These are phyloP conservation scores for Lactarius deliciosus DNA, from an alignment of 768 basidiomycete species.

Conservation along the genomic window DNA sequence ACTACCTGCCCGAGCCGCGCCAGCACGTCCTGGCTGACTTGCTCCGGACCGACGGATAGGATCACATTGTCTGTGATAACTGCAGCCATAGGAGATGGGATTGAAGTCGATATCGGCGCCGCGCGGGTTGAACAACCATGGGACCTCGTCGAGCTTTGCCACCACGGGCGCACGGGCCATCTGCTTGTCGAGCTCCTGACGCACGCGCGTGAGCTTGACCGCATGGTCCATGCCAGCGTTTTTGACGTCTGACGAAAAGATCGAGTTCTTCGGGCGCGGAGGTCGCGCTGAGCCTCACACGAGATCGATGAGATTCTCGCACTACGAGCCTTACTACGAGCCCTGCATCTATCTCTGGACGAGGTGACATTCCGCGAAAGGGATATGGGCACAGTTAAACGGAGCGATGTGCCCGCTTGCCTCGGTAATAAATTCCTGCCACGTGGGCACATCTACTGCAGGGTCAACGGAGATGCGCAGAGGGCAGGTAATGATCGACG, in stretches of 20 bases:
- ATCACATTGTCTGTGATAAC: conserved; percentile 55
- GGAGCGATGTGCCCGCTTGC: conserved; percentile 37
- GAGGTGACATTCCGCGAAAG: conserved; percentile 56
- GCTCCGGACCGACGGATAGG: conserved; percentile 65
- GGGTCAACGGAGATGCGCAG: conserved; percentile 23
- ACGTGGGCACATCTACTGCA: conserved; percentile 73
- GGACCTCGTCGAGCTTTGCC: conserved; percentile 86
- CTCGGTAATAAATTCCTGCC: conserved; percentile 84
- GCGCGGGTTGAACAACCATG: conserved; percentile 91
- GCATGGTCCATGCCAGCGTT: conserved; percentile 67
- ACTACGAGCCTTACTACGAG: conserved; percentile 68
- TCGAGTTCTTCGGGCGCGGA: conserved; percentile 58
- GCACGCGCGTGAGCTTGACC: conserved; percentile 68
- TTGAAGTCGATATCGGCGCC: conserved; percentile 92
- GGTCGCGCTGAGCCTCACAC: conserved; percentile 75
- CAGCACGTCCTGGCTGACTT: conserved; percentile 49
- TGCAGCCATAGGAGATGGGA: conserved; percentile 84
- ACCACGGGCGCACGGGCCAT: conserved; percentile 71
- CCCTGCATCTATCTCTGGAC: conserved; percentile 81
- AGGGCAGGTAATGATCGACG: not conserved
- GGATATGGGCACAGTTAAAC: conserved; percentile 1
- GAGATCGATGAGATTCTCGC: conserved; percentile 71
- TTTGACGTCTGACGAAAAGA: conserved; percentile 69
- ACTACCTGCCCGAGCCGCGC: conserved; percentile 45
- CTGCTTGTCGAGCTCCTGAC: conserved; percentile 63